A percentile compares a stretch with the other conserved stretches of the same genome.
Conservation (phyloP, 2,329 filamentous ascomycete genomes). For the Atkinsonella texensis region DNA sequence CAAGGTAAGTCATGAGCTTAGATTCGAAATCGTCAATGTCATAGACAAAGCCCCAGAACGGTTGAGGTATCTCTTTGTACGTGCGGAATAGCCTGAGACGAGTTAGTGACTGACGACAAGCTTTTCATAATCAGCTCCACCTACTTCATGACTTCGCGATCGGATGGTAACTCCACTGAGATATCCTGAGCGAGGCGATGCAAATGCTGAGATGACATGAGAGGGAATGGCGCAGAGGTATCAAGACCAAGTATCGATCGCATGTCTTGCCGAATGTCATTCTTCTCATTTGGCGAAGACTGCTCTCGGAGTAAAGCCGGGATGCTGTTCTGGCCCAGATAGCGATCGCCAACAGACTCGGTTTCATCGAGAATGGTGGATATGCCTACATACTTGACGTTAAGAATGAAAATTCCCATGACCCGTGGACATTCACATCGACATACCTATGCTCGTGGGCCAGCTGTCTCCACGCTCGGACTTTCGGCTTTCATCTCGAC, state of each 20-base stretch:
- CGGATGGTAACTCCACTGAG: conserved; percentile 47
- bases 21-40: conserved; percentile 55
- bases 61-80: conserved; percentile 55
- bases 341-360: conserved; percentile 45
- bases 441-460: conserved; percentile 29
- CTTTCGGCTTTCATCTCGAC: conserved; percentile 20
- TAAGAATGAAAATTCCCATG: conserved; percentile 8
- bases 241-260: conserved; percentile 53
- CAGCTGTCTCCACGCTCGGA: conserved; percentile 28
- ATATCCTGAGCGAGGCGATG: conserved; percentile 49
- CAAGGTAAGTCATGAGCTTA: conserved; percentile 51
- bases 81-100: conserved; percentile 44
- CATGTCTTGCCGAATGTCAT: conserved; percentile 51
- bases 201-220: conserved; percentile 53
- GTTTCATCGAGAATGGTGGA: conserved; percentile 37
- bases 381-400: conserved; percentile 6
- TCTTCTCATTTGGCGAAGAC: conserved; percentile 38
- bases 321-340: conserved; percentile 56
- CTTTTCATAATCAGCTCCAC: conserved; percentile 13
- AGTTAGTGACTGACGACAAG: conserved; percentile 6
- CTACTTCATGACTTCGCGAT: conserved; percentile 55
- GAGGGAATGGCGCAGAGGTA: conserved; percentile 52
- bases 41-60: conserved; percentile 56
- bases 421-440: neutral
- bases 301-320: conserved; percentile 53